Conservation (phyloP, 108 stramenopile genomes). For the Skeletonema grethae region DNA sequence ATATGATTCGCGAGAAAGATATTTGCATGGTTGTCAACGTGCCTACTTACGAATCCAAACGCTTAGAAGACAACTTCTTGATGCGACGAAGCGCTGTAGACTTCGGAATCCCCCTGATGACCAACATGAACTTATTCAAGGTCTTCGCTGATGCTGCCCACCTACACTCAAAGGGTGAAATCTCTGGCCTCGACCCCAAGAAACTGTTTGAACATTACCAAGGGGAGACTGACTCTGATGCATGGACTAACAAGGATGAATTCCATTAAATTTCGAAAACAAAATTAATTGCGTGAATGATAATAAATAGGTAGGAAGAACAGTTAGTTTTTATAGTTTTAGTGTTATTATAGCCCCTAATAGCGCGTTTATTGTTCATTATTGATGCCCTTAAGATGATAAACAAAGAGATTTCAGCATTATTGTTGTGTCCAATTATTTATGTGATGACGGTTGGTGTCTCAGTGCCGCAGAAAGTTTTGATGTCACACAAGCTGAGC, state of each 20-base stretch:
- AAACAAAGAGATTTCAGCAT: neutral
- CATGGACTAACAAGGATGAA: conserved; percentile 75
- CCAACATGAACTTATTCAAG: conserved; percentile 91
- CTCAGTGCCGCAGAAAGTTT: conserved; percentile 91
- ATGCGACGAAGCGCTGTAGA: conserved; percentile 96
- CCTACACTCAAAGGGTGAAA: conserved; percentile 60
- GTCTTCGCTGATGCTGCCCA: conserved; percentile 84
- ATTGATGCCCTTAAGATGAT: too few species aligned
- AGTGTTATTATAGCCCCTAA: too few species aligned
- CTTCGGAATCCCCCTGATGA: conserved; percentile 94
- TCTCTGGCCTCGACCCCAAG: conserved; percentile 66
- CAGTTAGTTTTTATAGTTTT: too few species aligned
- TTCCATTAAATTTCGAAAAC: conserved; percentile 61
- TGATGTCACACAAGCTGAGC: conserved; percentile 87
- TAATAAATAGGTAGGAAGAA: too few species aligned
- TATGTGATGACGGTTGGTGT: conserved; percentile 99
- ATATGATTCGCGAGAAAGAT: conserved; percentile 74
- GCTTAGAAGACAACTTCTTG: conserved; percentile 89
- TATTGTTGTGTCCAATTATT: conserved; percentile 20
- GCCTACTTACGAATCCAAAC: conserved; percentile 84
- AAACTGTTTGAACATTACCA: conserved; percentile 83
- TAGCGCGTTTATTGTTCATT: too few species aligned
- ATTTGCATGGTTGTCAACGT: conserved; percentile 96
- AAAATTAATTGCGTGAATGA: neutral
- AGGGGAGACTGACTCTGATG: conserved; percentile 67